Percentiles rank a stretch among this genome's conserved stretches.
phyloP scores from a whole-genome alignment of 495 filamentous ascomycete species.

The Aspergillus nanangensis region DNA sequence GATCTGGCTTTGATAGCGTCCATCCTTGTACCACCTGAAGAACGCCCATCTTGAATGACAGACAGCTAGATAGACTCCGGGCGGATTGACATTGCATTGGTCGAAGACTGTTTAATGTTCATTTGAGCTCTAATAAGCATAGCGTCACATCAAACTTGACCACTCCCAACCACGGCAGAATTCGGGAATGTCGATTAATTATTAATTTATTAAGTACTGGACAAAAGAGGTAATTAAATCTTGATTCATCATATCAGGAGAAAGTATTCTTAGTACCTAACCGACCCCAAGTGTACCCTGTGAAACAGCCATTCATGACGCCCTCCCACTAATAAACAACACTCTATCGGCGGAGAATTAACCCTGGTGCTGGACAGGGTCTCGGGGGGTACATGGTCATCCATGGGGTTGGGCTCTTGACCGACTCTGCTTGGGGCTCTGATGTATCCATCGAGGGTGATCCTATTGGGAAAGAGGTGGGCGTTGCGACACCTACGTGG shows the following conservation, averaged over 20 bases:
- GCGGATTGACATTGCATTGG: too few relatives aligned
- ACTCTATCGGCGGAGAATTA: conserved; percentile 2
- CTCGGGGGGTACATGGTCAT: not conserved
- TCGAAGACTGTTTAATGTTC: too few relatives aligned
- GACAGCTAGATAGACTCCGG: too few relatives aligned
- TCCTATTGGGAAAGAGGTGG: not conserved
- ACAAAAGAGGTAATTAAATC: conserved; percentile 2
- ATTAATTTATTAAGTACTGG: not conserved
- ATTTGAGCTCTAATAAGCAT: too few relatives aligned
- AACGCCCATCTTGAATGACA: not conserved
- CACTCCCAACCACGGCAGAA: too few relatives aligned
- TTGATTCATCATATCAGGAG: conserved; percentile 3
- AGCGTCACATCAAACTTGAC: not conserved
- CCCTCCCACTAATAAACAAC: not conserved
- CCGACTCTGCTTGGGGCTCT: conserved; percentile 2
- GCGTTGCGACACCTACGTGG: not conserved
- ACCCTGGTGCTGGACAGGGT: not conserved
- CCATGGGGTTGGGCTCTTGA: conserved; percentile 7
- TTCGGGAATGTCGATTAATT: not conserved
- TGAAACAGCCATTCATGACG: conserved; percentile 2
- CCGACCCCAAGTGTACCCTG: not conserved
- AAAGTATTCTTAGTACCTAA: not conserved
- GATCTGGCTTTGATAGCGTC: not conserved
- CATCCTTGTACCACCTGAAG: not conserved
- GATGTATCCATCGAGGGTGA: conserved; percentile 2